Evolutionary conservation across 2,329 filamentous ascomycete genomes (phyloP), one percentile per base, ranked within the genome.

Genomic region (Diaporthe capsici): DNA sequence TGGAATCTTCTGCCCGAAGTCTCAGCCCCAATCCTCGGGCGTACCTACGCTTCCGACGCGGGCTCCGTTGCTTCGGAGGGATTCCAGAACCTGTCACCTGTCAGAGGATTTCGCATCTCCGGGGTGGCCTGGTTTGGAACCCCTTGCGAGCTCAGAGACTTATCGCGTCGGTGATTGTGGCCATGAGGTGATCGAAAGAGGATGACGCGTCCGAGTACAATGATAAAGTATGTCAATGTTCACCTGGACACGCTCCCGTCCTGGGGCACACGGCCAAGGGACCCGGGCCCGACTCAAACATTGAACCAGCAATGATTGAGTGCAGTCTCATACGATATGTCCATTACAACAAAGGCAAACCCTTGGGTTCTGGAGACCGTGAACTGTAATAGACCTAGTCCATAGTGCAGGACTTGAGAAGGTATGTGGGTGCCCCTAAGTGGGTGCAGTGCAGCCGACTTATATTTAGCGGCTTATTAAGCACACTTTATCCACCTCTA

Each of bases 41-140:
- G 22, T 70, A n/a, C 9, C 10, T 55, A 55, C 65, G 17, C 65
- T 70, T 70, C 37, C n/a, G 49, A 55, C n/a, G 42, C 15, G 12
- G 34, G 49, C n/a, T 49, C 49, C 65, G 65, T 22, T 55, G 65
- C 49, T 42, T 42, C 47, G 49, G 34, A 42, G 28, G 28, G n/a
- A 55, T 53, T 53, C 65, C 34, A 55, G 65, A 70, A 55, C 47
- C 15, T 70, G 65, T 42, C 65, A 70, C 34, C 49, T 70, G 65
- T 42, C 65, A 70, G 42, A 70, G 25, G 34, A 42, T 70, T 39
- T 12, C 49, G 8, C 65, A 4, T 17, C 49, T 42, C 34, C 47
- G 42, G 65, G 65, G 65, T 55, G 55, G 49, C 65, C 49, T 55
- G 31, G 49, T 39, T 39, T 39, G 12, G 17, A 22, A 17, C n/a